A percentile compares a stretch with the other conserved stretches of the same genome.
phyloP scores from a whole-genome alignment of 768 basidiomycete species.

The Tulasnella calospora region DNA sequence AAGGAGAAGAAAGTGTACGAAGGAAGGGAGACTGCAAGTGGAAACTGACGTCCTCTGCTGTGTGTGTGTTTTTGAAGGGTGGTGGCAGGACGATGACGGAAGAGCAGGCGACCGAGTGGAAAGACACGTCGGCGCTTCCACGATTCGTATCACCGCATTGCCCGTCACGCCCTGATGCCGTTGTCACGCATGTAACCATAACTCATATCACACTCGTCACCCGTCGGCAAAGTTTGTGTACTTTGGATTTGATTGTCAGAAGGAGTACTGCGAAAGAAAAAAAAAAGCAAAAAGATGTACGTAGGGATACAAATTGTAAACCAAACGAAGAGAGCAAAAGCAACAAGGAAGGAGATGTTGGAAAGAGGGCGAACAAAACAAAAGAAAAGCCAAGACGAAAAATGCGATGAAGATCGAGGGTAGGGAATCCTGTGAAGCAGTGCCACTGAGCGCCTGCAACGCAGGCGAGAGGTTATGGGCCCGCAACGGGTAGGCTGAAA shows the following conservation, averaged over 20 bases:
- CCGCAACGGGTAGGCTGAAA: neutral
- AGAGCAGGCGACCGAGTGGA: neutral
- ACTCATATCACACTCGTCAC: neutral
- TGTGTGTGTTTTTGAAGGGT: neutral
- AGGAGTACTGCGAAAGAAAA: neutral
- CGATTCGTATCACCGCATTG: neutral
- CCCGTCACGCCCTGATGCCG: neutral
- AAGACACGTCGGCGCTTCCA: neutral
- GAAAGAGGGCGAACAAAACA: neutral
- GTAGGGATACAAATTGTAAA: slow-evolving; percentile 14
- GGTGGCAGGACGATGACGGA: neutral
- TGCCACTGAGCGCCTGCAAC: neutral
- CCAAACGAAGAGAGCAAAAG: slow-evolving; percentile 3
- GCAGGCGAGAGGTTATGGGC: neutral
- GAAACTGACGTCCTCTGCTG: neutral
- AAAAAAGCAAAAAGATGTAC: neutral
- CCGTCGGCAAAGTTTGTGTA: neutral
- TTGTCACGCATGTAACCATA: neutral
- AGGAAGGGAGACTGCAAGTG: slow-evolving; percentile 11
- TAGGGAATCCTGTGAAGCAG: neutral
- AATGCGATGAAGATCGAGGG: slow-evolving; percentile 5
- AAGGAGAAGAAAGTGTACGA: neutral
- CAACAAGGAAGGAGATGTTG: neutral
- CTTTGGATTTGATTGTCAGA: neutral
- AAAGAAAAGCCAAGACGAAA: neutral